Base-by-base conservation (phyloP, 2,329 filamentous ascomycete species). In the Hymenoscyphus repandus region DNA sequence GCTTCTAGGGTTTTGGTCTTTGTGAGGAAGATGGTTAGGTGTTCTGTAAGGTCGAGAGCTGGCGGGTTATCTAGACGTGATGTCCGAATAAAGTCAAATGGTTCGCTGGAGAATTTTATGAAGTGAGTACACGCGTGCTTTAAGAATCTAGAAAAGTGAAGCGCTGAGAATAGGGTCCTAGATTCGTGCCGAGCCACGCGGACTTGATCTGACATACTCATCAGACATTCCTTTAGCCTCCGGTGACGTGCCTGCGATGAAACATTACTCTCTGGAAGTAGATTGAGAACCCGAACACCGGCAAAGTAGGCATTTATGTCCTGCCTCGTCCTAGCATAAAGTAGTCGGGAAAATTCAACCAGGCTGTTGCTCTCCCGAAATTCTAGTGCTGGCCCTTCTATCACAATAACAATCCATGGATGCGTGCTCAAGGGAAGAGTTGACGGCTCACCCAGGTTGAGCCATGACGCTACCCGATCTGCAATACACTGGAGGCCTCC, bases 321-420 rank as follows among this genome's bases (percentile, higher is more conserved):
- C 44, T 37, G 52, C 49, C 43, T 57, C 51, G 52, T 65, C 58
- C 62, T 58, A 45, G 63, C 53, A 45, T 51, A 57, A 27, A 64
- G 53, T 30, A 62, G 48, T 39, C 31, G 52, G 15, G 64, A 52
- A 52, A 64, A 63, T 53, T 43, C 58, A 53, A 54, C 45, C 53
- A 50, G 56, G 49, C 45, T 62, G 48, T 39, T 59, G 46, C 39
- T 59, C n/a, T n/a, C n/a, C n/a, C n/a, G n/a, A n/a, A n/a, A n/a
- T 42, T 50, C 44, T 50, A 47, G 50, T 41, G 48, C 45, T 20
- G 56, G 58, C 31, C 51, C 55, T n/a, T 64, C 50, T 32, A 50
- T 61, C 17, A 65, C 51, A 36, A 65, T 62, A 39, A 65, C 45
- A 41, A 64, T 49, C 47, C 52, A 52, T 40, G 49, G 53, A 51